These are phyloP conservation scores for Cordyceps cateniannulata DNA, from an alignment of 2,329 filamentous ascomycete genomes.

Conservation along the genomic window DNA sequence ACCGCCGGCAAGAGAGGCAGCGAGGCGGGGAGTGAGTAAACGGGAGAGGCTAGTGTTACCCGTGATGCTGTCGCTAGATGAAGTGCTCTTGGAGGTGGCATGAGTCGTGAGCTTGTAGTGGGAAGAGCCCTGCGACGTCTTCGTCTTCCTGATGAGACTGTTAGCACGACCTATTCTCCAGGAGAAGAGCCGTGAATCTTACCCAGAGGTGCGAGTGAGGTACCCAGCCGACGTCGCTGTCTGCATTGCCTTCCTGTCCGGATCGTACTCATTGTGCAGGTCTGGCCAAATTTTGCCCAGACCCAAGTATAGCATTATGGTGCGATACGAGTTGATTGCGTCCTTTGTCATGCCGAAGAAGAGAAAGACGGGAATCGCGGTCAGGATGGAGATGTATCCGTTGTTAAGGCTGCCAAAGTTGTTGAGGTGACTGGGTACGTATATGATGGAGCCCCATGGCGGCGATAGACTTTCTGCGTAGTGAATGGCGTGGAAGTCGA, in stretches of 20 bases:
- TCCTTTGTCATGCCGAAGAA: slow-evolving; percentile 53
- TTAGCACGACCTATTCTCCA: background rate
- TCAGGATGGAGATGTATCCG: slow-evolving; percentile 42
- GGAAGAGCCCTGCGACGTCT: background rate
- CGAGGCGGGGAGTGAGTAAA: background rate
- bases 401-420: slow-evolving; percentile 36
- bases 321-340: slow-evolving; percentile 43
- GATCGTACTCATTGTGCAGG: slow-evolving; percentile 34
- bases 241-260: slow-evolving; percentile 21
- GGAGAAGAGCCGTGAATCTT: background rate
- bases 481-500: slow-evolving; percentile 38
- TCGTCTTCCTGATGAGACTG: background rate
- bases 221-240: background rate
- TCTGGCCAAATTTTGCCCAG: slow-evolving; percentile 37
- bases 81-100: background rate
- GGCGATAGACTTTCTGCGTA: slow-evolving; percentile 24
- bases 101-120: background rate
- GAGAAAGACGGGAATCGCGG: slow-evolving; percentile 40
- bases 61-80: slow-evolving; percentile 1
- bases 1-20: background rate
- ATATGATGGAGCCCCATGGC: slow-evolving; percentile 43
- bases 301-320: slow-evolving; percentile 31
- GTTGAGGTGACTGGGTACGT: slow-evolving; percentile 35
- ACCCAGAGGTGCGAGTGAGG: background rate
- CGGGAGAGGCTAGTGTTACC: background rate